Percentiles rank a stretch among this genome's conserved stretches.
phyloP scores from a whole-genome alignment of 1,284 basidiomycete species.

The Sphaerobolus stellatus region DNA sequence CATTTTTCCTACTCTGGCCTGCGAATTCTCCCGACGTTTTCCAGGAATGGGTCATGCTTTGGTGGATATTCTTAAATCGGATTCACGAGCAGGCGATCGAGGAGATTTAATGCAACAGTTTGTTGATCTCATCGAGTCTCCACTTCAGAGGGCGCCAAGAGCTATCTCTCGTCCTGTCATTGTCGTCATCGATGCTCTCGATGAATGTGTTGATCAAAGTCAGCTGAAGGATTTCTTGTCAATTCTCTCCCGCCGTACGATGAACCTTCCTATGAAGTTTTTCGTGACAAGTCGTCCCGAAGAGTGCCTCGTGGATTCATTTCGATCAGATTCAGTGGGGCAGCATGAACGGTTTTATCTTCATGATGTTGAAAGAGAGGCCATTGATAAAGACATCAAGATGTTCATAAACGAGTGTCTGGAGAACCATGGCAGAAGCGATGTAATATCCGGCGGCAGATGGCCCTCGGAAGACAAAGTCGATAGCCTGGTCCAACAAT shows the following conservation, averaged over 20 bases:
- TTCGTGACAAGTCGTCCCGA: neutral
- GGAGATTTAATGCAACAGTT: no score
- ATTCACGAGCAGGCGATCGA: no score
- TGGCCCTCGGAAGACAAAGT: constrained; percentile 18
- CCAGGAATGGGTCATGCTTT: no score
- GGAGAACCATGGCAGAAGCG: no score
- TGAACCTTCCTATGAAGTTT: neutral
- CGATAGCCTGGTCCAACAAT: constrained; percentile 12
- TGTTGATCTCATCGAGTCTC: neutral
- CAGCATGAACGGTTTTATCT: no score
- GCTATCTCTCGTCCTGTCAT: neutral
- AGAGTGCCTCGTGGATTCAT: neutral
- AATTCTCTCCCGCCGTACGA: neutral
- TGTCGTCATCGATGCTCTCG: neutral
- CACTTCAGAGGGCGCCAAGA: neutral
- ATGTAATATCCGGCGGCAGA: no score
- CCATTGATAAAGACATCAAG: neutral
- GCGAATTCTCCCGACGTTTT: no score
- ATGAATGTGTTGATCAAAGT: neutral
- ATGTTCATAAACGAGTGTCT: neutral
- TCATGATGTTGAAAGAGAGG: neutral
- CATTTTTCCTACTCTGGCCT: no score
- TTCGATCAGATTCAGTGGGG: neutral
- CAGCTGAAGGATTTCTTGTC: neutral
- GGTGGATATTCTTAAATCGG: no score